Percentiles rank a stretch among this genome's conserved stretches.
phyloP scores from a whole-genome alignment of 2,329 filamentous ascomycete species.

The Colletotrichum agaves region DNA sequence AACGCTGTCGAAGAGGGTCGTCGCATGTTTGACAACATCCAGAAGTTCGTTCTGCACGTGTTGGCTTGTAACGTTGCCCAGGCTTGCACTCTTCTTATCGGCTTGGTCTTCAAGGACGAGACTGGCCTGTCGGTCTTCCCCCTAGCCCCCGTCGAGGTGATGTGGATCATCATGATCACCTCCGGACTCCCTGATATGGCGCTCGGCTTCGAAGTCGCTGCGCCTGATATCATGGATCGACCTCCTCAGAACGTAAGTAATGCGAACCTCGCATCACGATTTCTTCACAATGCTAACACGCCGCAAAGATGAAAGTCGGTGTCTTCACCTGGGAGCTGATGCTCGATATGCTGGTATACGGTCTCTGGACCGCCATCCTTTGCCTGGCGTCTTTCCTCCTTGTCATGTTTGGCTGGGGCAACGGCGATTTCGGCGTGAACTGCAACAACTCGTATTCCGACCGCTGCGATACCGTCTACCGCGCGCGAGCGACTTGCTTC shows the following conservation, averaged over 20 bases:
- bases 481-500: slow-evolving; percentile 77
- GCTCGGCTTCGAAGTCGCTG: slow-evolving; percentile 75
- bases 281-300: not conserved
- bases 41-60: slow-evolving; percentile 77
- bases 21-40: slow-evolving; percentile 78
- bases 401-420: slow-evolving; percentile 61
- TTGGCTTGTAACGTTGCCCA: slow-evolving; percentile 77
- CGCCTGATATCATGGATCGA: slow-evolving; percentile 74
- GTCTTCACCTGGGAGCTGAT: slow-evolving; percentile 75
- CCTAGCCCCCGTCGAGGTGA: slow-evolving; percentile 76
- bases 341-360: slow-evolving; percentile 74
- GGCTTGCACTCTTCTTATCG: slow-evolving; percentile 74
- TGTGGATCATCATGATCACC: slow-evolving; percentile 85
- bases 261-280: fast-evolving
- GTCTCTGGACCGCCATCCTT: slow-evolving; percentile 73
- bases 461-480: slow-evolving; percentile 70
- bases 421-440: slow-evolving; percentile 63
- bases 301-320: slow-evolving; percentile 53
- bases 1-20: slow-evolving; percentile 78
- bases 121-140: slow-evolving; percentile 75
- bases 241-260: slow-evolving; percentile 72
- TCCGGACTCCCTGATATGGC: slow-evolving; percentile 81
- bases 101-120: slow-evolving; percentile 75
- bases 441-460: slow-evolving; percentile 68
- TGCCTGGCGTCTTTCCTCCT: slow-evolving; percentile 64